Evolutionary conservation across 495 filamentous ascomycete species (phyloP).

Genomic region (Talaromyces wortmannii): DNA sequence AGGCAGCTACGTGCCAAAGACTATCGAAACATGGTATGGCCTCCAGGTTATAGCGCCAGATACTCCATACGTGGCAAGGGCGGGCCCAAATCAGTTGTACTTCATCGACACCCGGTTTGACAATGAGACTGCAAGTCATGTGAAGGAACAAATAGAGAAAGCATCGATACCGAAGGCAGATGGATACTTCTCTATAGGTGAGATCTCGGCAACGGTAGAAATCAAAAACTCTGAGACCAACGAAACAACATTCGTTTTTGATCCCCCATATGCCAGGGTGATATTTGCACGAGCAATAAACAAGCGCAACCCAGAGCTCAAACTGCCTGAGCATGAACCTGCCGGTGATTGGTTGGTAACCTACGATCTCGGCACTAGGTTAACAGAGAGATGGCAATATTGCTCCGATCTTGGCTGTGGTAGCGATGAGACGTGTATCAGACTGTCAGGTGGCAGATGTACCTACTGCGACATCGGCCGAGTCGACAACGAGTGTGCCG

Average conservation of each 20-base stretch:
- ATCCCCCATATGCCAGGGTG: constrained; percentile 9
- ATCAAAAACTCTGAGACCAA: constrained; percentile 3
- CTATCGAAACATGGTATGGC: constrained; percentile 7
- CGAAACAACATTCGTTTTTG: constrained; percentile 12
- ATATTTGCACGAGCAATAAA: constrained; percentile 10
- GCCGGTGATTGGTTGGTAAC: constrained; percentile 9
- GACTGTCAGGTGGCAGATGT: not conserved
- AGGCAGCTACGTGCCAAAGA: constrained; percentile 7
- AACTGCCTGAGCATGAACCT: constrained; percentile 10
- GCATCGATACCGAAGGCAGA: constrained; percentile 3
- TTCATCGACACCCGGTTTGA: constrained; percentile 13
- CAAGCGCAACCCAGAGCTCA: constrained; percentile 7
- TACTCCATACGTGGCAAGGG: constrained; percentile 11
- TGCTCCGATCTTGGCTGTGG: not conserved
- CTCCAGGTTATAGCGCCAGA: constrained; percentile 11
- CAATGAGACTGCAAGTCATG: constrained; percentile 8
- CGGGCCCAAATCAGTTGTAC: constrained; percentile 7
- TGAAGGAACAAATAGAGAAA: constrained; percentile 12
- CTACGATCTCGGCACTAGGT: constrained; percentile 1
- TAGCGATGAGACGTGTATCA: not conserved
- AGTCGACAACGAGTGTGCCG: not conserved
- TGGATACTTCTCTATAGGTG: constrained; percentile 10
- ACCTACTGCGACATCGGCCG: not conserved
- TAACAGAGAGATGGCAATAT: not conserved
- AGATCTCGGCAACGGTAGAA: constrained; percentile 7